These are phyloP conservation scores for Phialophora tarda DNA, from an alignment of 2,329 filamentous ascomycete species.

Conservation along the genomic window DNA sequence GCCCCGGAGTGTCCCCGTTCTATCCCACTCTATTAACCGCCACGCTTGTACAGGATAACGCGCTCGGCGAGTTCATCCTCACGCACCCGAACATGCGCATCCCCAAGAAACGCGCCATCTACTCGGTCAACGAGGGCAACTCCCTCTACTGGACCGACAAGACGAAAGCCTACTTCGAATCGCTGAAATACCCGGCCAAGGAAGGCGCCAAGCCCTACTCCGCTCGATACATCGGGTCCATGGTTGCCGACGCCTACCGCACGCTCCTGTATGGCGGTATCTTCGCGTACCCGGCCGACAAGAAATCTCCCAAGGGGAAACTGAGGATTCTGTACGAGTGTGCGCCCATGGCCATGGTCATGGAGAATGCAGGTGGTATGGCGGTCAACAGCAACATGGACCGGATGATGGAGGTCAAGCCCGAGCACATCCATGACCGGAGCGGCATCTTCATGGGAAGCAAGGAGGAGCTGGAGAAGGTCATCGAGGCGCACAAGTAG, in stretches of 20 bases:
- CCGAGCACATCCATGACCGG: slow-evolving; percentile 91
- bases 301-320: slow-evolving; percentile 98
- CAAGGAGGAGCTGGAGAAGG: slow-evolving; percentile 93
- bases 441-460: slow-evolving; percentile 97
- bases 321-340: slow-evolving; percentile 97
- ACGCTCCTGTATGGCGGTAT: slow-evolving; percentile 94
- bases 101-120: slow-evolving; percentile 80
- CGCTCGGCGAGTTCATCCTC: slow-evolving; percentile 97
- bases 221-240: slow-evolving; percentile 85
- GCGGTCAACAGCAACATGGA: slow-evolving; percentile 90
- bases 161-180: slow-evolving; percentile 86
- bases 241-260: slow-evolving; percentile 98
- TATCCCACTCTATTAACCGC: too few relatives aligned
- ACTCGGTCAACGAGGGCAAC: slow-evolving; percentile 99
- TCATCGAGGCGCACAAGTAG: slow-evolving; percentile 77
- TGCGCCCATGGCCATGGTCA: slow-evolving; percentile 97
- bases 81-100: slow-evolving; percentile 94
- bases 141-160: slow-evolving; percentile 92
- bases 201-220: slow-evolving; percentile 84
- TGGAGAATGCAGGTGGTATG: slow-evolving; percentile 96
- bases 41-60: slow-evolving; percentile 66
- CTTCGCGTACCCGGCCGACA: slow-evolving; percentile 96
- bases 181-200: slow-evolving; percentile 76
- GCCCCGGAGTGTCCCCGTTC: too few relatives aligned
- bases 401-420: slow-evolving; percentile 85